These are phyloP conservation scores for Populus hybrid DNA, from an alignment of 441 rosid genomes.

Conservation along the genomic window DNA sequence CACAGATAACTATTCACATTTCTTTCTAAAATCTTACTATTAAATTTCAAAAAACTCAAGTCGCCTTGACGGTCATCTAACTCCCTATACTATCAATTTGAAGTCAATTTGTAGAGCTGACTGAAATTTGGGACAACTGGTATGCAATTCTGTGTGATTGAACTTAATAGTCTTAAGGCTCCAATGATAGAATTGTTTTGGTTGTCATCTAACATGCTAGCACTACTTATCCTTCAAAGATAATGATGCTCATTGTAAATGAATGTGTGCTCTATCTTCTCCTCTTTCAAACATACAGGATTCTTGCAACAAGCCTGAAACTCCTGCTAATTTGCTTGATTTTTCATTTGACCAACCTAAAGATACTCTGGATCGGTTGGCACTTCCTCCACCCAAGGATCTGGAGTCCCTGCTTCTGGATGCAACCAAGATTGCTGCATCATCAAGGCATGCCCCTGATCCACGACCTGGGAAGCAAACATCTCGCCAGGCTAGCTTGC, in stretches of 20 bases:
- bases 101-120: not conserved
- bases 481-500: slow-evolving; percentile 52
- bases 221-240: slow-evolving; percentile 4
- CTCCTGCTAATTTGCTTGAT: slow-evolving; percentile 38
- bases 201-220: not conserved
- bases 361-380: slow-evolving; percentile 56
- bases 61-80: not conserved
- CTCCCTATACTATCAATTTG: not conserved
- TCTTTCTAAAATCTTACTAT: not conserved
- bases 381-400: slow-evolving; percentile 78
- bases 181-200: not conserved
- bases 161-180: not conserved
- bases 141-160: not conserved
- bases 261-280: not conserved
- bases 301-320: slow-evolving; percentile 36
- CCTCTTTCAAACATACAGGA: slow-evolving; percentile 37
- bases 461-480: slow-evolving; percentile 61
- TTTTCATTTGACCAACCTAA: slow-evolving; percentile 46
- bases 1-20: not conserved
- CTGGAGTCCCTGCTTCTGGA: slow-evolving; percentile 81
- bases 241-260: not conserved
- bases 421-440: slow-evolving; percentile 60
- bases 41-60: not conserved
- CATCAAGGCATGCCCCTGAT: slow-evolving; percentile 61
- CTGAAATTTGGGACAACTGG: not conserved